A percentile compares a stretch with the other conserved stretches of the same genome.
These are phyloP conservation scores for Rugonectria rugulosa DNA, from an alignment of 2,329 filamentous ascomycete genomes.

Conservation along the genomic window DNA sequence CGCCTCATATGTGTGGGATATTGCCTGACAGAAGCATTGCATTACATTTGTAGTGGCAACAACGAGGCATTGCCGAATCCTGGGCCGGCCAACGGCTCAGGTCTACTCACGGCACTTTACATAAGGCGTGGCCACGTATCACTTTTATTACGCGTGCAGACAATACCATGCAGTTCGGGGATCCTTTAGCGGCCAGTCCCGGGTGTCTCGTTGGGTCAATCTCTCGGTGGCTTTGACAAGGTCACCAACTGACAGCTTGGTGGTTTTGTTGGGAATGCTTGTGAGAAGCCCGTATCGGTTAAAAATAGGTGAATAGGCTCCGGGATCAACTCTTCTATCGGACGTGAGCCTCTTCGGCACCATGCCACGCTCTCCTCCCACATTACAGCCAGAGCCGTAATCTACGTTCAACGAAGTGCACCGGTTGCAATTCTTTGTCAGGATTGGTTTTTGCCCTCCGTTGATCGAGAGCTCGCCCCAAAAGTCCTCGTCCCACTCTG, in stretches of 20 bases:
- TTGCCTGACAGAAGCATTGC: not conserved
- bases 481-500: slow-evolving; percentile 74
- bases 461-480: slow-evolving; percentile 68
- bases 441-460: slow-evolving; percentile 51
- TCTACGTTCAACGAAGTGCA: slow-evolving; percentile 77
- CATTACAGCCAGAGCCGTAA: slow-evolving; percentile 68
- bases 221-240: slow-evolving; percentile 59
- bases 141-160: slow-evolving; percentile 12
- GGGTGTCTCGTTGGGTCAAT: slow-evolving; percentile 60
- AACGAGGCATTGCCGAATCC: not conserved
- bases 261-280: slow-evolving; percentile 32
- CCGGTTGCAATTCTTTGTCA: slow-evolving; percentile 75
- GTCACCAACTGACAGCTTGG: slow-evolving; percentile 50
- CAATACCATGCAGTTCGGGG: slow-evolving; percentile 38
- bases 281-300: slow-evolving; percentile 73
- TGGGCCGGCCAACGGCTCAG: not conserved
- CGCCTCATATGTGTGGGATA: slow-evolving; percentile 1
- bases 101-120: slow-evolving; percentile 20
- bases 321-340: slow-evolving; percentile 75
- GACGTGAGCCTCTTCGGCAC: slow-evolving; percentile 75
- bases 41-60: not conserved
- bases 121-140: slow-evolving; percentile 7
- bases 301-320: slow-evolving; percentile 73
- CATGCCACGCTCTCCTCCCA: slow-evolving; percentile 62
- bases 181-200: slow-evolving; percentile 55